Evolutionary conservation across 805 yeast genomes (phyloP).

Genomic region (Candida vaughaniae): DNA sequence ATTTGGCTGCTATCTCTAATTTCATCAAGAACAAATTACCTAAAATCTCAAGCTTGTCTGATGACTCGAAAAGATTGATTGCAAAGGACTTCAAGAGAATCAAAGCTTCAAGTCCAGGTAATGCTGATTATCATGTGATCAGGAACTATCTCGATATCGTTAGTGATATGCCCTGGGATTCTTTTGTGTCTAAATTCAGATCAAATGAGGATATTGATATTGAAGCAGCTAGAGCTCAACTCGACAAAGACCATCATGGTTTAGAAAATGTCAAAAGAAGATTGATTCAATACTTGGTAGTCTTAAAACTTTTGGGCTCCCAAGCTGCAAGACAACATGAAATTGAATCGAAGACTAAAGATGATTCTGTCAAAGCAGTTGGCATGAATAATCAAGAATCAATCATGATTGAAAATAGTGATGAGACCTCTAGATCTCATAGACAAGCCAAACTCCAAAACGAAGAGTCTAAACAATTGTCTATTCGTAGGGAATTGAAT

Average conservation of each 20-base stretch:
- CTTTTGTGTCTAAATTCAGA: constrained; percentile 27
- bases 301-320: constrained; percentile 56
- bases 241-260: constrained; percentile 45
- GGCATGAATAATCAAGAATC: constrained; percentile 8
- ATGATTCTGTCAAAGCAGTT: constrained; percentile 11
- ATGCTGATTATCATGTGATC: constrained; percentile 63
- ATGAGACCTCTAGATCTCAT: constrained; percentile 29
- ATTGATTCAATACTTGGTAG: constrained; percentile 76
- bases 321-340: constrained; percentile 30
- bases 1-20: constrained; percentile 33
- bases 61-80: constrained; percentile 40
- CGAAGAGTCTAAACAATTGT: constrained; percentile 16
- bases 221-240: constrained; percentile 33
- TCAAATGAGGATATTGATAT: constrained; percentile 51
- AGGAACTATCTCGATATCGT: constrained; percentile 64
- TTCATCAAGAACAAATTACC: constrained; percentile 40
- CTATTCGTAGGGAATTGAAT: constrained; percentile 8
- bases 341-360: constrained; percentile 3
- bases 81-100: constrained; percentile 55
- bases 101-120: constrained; percentile 43
- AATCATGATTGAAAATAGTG: constrained; percentile 34
- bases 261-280: constrained; percentile 56
- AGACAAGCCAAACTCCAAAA: constrained; percentile 21
- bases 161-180: constrained; percentile 64
- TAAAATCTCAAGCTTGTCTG: constrained; percentile 27